Base-by-base conservation (phyloP, 2,329 filamentous ascomycete species). In the Dactylellina leptospora region DNA sequence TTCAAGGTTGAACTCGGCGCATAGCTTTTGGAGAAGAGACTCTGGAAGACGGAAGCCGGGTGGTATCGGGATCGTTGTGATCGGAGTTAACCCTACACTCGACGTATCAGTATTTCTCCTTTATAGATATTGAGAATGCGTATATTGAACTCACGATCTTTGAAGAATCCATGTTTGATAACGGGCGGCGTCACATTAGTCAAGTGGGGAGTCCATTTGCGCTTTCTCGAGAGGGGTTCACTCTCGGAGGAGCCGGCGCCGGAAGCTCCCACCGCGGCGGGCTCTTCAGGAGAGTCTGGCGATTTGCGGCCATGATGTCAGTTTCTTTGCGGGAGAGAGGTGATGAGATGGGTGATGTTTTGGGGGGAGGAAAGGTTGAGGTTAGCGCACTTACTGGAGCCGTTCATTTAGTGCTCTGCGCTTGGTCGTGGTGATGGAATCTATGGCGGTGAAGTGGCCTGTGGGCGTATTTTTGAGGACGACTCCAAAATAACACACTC, bases 21-120 rank as follows among this genome's bases (percentile, higher is more conserved):
- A 86, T 16, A 91, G 84, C 76, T 89, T 89, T 33, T 83, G 82
- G 42, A 90, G 81, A 23, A 91, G 81, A 2, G 85, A 83, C 40
- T 83, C 81, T 1, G 88, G 88, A 8, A 90, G 85, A 74, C 87
- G 83, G 54, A 83, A 81, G 3, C 83, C 82, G 11, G 86, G 85
- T 30, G 84, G 85, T 78, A 91, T 88, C 3, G 88, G 89, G 36
- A 91, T 83, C 33, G 91, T 82, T 0, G 88, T 90, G 16, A 88
- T 88, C 40, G 85, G 84, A 0, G 88, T 90, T 40, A 88, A 74
- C 16, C 68, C 68, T 72, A 16, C 11, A 9, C 10, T 28, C 8
- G 10, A 48, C 16, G 13, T 20, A 44, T 58, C n/a, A 58, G 53
- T 23, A 23, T 36, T 50, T 9, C 1, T 1, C n/a, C 42, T 48